Conservation (phyloP, 331 rosid genomes). For the Malus hybrid region DNA sequence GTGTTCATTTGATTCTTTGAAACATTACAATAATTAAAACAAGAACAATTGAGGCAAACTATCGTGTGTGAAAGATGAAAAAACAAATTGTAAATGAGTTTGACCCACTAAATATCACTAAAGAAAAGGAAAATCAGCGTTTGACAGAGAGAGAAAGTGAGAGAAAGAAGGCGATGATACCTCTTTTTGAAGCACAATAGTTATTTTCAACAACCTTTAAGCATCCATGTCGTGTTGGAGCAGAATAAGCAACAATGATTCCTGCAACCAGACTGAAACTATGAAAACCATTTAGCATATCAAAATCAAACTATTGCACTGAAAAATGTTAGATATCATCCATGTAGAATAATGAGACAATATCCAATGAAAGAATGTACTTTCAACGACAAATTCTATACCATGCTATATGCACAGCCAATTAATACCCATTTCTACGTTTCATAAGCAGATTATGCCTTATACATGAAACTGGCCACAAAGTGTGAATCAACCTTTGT, state of each 20-base stretch:
- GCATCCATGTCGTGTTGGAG: slow-evolving; percentile 79
- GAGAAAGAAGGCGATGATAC: slow-evolving; percentile 19
- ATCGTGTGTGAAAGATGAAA: not conserved
- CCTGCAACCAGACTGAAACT: slow-evolving; percentile 40
- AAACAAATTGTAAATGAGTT: too few relatives aligned
- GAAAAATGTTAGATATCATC: not conserved
- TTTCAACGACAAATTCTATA: not conserved
- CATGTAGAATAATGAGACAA: slow-evolving; percentile 1
- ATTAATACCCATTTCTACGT: not conserved
- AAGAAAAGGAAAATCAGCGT: not conserved
- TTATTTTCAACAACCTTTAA: slow-evolving; percentile 88
- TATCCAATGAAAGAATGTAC: not conserved
- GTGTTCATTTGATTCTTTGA: not conserved
- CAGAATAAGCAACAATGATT: slow-evolving; percentile 64
- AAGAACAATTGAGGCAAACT: not conserved
- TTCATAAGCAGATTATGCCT: not conserved
- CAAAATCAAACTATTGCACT: not conserved
- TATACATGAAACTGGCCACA: not conserved
- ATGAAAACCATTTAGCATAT: slow-evolving; percentile 15
- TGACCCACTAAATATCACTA: not conserved
- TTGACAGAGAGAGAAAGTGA: too few relatives aligned
- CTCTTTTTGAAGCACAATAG: slow-evolving; percentile 88
- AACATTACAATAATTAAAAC: not conserved
- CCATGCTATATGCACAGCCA: not conserved
- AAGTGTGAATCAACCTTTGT: not conserved